These are phyloP conservation scores for Zymoseptoria ardabiliae DNA, from an alignment of 2,329 filamentous ascomycete genomes.

Conservation along the genomic window DNA sequence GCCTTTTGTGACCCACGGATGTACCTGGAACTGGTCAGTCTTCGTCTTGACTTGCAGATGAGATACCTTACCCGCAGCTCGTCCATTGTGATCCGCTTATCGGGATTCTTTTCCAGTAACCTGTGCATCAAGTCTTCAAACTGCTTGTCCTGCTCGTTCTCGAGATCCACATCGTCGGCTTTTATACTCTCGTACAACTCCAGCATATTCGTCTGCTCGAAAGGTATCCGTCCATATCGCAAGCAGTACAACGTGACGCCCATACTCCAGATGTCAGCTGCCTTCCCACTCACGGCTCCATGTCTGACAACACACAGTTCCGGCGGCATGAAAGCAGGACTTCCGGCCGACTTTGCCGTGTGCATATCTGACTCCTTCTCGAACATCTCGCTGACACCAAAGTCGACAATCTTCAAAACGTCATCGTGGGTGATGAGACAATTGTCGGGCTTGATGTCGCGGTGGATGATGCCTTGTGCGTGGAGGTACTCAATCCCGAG, in stretches of 20 bases:
- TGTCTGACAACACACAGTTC: constrained; percentile 85
- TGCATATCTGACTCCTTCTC: constrained; percentile 81
- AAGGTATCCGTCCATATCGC: constrained; percentile 80
- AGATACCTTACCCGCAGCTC: constrained; percentile 60
- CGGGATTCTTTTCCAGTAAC: constrained; percentile 77
- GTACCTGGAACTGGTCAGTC: constrained; percentile 51
- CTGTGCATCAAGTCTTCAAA: constrained; percentile 68
- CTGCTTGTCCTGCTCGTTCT: constrained; percentile 55
- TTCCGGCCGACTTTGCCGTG: constrained; percentile 87
- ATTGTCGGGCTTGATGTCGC: constrained; percentile 98
- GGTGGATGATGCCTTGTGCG: constrained; percentile 86
- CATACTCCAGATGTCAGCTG: constrained; percentile 98
- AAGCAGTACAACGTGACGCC: constrained; percentile 91
- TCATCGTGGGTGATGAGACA: constrained; percentile 83
- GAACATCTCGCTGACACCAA: constrained; percentile 99
- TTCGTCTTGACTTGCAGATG: constrained; percentile 2
- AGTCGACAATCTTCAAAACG: constrained; percentile 94
- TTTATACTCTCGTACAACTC: constrained; percentile 88
- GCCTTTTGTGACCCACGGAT: constrained; percentile 83
- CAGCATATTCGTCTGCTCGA: constrained; percentile 68
- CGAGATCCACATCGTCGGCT: constrained; percentile 56
- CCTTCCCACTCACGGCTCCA: constrained; percentile 77
- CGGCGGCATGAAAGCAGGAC: constrained; percentile 87
- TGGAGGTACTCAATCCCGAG: constrained; percentile 94
- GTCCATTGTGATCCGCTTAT: constrained; percentile 73